phyloP scores from a whole-genome alignment of 2,329 filamentous ascomycete genomes.

The Chalaropsis thielavioides region DNA sequence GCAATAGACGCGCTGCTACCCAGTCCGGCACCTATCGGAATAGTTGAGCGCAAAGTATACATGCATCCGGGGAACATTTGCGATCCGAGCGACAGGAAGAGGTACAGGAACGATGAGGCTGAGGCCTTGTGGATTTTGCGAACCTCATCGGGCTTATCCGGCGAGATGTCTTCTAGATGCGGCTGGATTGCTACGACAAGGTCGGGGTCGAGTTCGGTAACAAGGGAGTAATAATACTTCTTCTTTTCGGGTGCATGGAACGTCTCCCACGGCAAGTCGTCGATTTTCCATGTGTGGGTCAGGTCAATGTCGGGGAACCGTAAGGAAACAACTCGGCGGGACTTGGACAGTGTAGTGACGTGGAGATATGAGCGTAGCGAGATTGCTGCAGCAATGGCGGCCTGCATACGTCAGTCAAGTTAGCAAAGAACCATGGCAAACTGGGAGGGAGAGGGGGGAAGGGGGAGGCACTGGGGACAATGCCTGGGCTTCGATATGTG shows the following conservation, averaged over 20 bases:
- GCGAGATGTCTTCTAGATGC: slow-evolving; percentile 58
- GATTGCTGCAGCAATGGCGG: slow-evolving; percentile 87
- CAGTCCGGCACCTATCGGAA: slow-evolving; percentile 80
- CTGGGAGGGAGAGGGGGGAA: neutral
- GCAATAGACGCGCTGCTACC: slow-evolving; percentile 90
- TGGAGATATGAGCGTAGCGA: slow-evolving; percentile 92
- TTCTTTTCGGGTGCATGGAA: slow-evolving; percentile 77
- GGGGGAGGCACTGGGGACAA: slow-evolving; percentile 4
- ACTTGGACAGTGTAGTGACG: slow-evolving; percentile 87
- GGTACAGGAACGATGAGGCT: slow-evolving; percentile 76
- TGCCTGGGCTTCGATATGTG: neutral
- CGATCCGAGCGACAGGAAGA: slow-evolving; percentile 76
- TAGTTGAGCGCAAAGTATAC: slow-evolving; percentile 84
- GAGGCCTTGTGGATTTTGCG: slow-evolving; percentile 76
- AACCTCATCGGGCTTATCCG: slow-evolving; percentile 47
- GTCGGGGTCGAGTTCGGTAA: slow-evolving; percentile 70
- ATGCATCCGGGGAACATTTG: slow-evolving; percentile 65
- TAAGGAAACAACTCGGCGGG: slow-evolving; percentile 71
- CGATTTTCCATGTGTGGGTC: slow-evolving; percentile 86
- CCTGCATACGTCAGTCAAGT: slow-evolving; percentile 31
- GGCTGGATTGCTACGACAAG: slow-evolving; percentile 69
- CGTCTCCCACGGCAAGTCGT: slow-evolving; percentile 70
- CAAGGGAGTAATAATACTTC: slow-evolving; percentile 84
- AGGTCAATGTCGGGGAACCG: slow-evolving; percentile 85
- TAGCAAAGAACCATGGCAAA: neutral